These are phyloP conservation scores for Aspergillus ibericus DNA, from an alignment of 2,329 filamentous ascomycete species.

Conservation along the genomic window DNA sequence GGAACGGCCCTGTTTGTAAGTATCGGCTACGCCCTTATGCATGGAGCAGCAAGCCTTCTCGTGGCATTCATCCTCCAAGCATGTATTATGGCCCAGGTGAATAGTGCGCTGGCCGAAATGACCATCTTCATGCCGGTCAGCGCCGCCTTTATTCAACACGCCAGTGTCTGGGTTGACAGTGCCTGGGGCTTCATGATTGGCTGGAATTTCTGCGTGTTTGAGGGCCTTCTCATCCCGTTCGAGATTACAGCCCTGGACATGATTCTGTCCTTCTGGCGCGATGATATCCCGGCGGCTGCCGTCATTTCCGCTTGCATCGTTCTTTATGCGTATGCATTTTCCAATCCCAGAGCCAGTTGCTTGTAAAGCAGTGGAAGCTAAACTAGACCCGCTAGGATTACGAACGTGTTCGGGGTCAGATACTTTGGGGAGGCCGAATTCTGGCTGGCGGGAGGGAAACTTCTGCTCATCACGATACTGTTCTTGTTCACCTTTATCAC, in stretches of 20 bases:
- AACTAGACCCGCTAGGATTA: not conserved
- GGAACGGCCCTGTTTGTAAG: slow-evolving; percentile 32
- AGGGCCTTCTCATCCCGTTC: slow-evolving; percentile 29
- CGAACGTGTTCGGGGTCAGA: slow-evolving; percentile 13
- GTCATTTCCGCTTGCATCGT: slow-evolving; percentile 13
- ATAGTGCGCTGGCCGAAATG: slow-evolving; percentile 43
- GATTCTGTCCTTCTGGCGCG: slow-evolving; percentile 35
- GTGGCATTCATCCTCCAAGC: slow-evolving; percentile 27
- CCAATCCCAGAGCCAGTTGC: not conserved
- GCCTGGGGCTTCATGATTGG: slow-evolving; percentile 41
- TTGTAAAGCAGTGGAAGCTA: not conserved
- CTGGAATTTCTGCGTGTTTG: slow-evolving; percentile 47
- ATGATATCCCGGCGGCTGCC: slow-evolving; percentile 37
- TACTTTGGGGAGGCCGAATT: slow-evolving; percentile 18
- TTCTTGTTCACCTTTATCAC: slow-evolving; percentile 72
- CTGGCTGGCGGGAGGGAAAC: slow-evolving; percentile 46
- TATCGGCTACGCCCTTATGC: slow-evolving; percentile 31
- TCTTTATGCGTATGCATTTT: not conserved
- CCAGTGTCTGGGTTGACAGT: slow-evolving; percentile 40
- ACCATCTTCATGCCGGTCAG: slow-evolving; percentile 36
- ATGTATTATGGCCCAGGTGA: slow-evolving; percentile 24
- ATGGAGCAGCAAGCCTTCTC: slow-evolving; percentile 33
- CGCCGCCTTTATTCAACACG: slow-evolving; percentile 35
- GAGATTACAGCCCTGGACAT: slow-evolving; percentile 40
- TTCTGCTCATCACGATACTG: slow-evolving; percentile 65